These are phyloP conservation scores for Luffa aegyptiaca DNA, from an alignment of 306 rosid species.

Conservation along the genomic window DNA sequence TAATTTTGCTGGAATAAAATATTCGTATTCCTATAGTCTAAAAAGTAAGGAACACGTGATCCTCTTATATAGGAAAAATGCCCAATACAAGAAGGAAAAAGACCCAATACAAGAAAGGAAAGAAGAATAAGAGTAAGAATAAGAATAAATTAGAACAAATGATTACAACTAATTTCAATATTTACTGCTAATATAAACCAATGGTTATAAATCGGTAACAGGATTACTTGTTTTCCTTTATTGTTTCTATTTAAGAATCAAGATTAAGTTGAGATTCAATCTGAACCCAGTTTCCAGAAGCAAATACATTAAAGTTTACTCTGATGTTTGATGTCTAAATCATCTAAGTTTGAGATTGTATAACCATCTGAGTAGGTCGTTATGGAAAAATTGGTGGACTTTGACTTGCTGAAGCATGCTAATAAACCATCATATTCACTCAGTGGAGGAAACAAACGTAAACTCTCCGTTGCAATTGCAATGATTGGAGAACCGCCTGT, in stretches of 20 bases:
- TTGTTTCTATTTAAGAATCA: not conserved
- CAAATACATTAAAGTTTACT: not conserved
- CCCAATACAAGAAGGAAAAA: not conserved
- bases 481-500: conserved; percentile 98
- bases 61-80: not conserved
- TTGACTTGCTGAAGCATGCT: conserved; percentile 86
- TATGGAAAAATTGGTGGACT: conserved; percentile 70
- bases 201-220: not conserved
- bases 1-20: not conserved
- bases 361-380: conserved; percentile 62
- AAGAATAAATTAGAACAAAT: not conserved
- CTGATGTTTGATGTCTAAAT: not conserved
- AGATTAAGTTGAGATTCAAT: not conserved
- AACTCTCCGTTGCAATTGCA: conserved; percentile 89
- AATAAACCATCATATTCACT: conserved; percentile 81
- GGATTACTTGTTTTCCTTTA: not conserved
- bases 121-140: not conserved
- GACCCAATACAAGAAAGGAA: not conserved
- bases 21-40: too few species aligned
- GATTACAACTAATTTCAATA: not conserved
- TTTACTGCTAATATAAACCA: not conserved
- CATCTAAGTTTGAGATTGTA: not conserved
- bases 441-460: conserved; percentile 96
- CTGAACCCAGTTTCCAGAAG: not conserved
- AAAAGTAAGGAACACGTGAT: not conserved